These are phyloP conservation scores for Suhomyces sp. DNA, from an alignment of 805 yeast genomes.

Conservation along the genomic window DNA sequence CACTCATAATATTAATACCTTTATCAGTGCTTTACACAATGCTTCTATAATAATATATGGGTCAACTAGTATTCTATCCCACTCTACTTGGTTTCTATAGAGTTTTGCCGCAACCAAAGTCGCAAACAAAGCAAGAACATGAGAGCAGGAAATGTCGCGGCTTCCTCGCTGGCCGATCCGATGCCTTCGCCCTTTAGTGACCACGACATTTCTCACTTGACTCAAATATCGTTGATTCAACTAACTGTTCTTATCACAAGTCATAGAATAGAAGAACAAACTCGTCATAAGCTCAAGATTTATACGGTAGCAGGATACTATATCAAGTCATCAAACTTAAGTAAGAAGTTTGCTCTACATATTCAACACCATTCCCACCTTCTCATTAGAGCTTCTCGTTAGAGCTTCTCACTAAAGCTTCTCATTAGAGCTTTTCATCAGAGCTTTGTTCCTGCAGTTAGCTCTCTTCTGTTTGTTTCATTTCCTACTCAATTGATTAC, in stretches of 20 bases:
- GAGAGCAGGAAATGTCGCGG: not conserved
- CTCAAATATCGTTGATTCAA: not conserved
- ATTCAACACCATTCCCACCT: not conserved
- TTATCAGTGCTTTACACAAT: not conserved
- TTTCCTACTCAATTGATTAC: not conserved
- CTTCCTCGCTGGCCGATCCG: not conserved
- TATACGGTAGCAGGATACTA: not conserved
- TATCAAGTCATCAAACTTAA: not conserved
- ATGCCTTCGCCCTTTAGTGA: not conserved
- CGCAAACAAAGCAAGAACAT: not conserved
- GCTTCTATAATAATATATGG: not conserved
- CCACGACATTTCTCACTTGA: not conserved
- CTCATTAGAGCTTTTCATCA: not conserved
- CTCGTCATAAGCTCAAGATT: not conserved
- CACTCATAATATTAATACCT: slow-evolving; percentile 35
- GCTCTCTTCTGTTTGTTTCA: not conserved
- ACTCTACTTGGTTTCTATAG: not conserved
- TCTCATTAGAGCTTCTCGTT: too few species aligned
- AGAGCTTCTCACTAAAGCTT: too few species aligned
- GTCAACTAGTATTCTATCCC: too few species aligned
- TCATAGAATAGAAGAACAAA: not conserved
- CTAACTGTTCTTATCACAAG: not conserved
- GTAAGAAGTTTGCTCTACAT: not conserved
- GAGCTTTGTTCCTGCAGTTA: not conserved
- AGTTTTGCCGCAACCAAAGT: not conserved